Conservation (phyloP, 1,284 basidiomycete genomes). For the Lignosus rhinocerotis region DNA sequence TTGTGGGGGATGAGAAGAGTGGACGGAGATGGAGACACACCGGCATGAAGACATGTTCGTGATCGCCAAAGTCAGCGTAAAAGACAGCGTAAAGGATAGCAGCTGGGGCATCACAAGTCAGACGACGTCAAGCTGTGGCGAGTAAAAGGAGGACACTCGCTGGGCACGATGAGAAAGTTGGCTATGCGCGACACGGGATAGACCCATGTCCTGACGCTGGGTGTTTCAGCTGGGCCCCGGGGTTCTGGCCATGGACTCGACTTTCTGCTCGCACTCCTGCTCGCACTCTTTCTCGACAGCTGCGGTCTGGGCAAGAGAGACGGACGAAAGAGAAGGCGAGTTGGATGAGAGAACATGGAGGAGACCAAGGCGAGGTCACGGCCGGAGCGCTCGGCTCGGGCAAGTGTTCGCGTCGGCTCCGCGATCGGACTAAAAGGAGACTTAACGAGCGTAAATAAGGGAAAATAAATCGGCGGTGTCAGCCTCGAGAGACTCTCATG, state of each 20-base stretch:
- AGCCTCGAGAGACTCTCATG: constrained; percentile 7
- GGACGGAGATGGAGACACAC: constrained; percentile 40
- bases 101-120: constrained; percentile 36
- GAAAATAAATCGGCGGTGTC: constrained; percentile 5
- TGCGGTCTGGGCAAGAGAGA: background rate
- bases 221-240: constrained; percentile 8
- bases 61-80: constrained; percentile 64
- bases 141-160: constrained; percentile 15
- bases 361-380: background rate
- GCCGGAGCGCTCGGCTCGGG: constrained; percentile 8
- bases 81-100: constrained; percentile 59
- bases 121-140: background rate
- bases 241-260: constrained; percentile 24
- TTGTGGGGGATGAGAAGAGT: background rate
- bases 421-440: constrained; percentile 15
- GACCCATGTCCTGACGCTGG: constrained; percentile 25
- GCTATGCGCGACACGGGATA: constrained; percentile 26
- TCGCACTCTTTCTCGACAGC: background rate
- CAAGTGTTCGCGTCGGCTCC: constrained; percentile 14
- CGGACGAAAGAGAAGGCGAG: background rate
- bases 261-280: constrained; percentile 18
- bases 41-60: constrained; percentile 69
- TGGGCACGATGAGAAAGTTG: constrained; percentile 31
- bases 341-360: constrained; percentile 10
- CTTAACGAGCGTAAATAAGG: constrained; percentile 15